Base-by-base conservation (phyloP, 257 asterid species). In the Asclepias syriaca region DNA sequence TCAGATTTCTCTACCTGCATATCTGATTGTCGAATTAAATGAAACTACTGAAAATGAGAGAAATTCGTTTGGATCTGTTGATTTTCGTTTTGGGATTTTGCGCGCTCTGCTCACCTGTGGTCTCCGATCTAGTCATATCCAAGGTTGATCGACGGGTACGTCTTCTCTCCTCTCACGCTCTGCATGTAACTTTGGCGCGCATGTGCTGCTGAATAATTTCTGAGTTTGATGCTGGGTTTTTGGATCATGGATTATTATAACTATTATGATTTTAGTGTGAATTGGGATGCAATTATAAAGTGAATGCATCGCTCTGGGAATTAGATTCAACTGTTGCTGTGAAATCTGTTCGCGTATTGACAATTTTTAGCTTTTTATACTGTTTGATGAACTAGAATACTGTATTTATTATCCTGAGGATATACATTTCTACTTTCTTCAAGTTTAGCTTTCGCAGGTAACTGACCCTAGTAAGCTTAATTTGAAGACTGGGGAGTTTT, bases 91-190 rank as follows among this genome's bases (percentile, higher is more conserved):
- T 63, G 40, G 39, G 51, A n/a, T 65, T 74, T 55, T 80, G 54
- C 65, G 11, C 76, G 55, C 75, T 82, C 22, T 80, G 73, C 68
- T 75, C 90, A 12, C 81, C 84, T 50, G 95, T 65, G 12, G 68
- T 79, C 51, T 88, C 97, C 81, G 95, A 89, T 88, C 96, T 94
- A 16, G 74, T 89, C 68, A 85, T 94, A 74, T 80, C 95, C 83
- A 87, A 86, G 82, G 84, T 85, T 78, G 98, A 94, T 87, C 97
- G 98, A 58, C 81, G 82, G 90, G 98, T 94, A 80, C 37, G 66
- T 15, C 1, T 60, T 15, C 64, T 57, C 37, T 69, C 49, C 64
- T 57, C 37, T 69, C 49, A 34, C 32, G 39, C 19, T 58, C 19
- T 27, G 15, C 22, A 22, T 24, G 27, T 34, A 15, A 15, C 51